These are phyloP conservation scores for Bimuria novae-zelandiae DNA, from an alignment of 2,329 filamentous ascomycete genomes.

Conservation along the genomic window DNA sequence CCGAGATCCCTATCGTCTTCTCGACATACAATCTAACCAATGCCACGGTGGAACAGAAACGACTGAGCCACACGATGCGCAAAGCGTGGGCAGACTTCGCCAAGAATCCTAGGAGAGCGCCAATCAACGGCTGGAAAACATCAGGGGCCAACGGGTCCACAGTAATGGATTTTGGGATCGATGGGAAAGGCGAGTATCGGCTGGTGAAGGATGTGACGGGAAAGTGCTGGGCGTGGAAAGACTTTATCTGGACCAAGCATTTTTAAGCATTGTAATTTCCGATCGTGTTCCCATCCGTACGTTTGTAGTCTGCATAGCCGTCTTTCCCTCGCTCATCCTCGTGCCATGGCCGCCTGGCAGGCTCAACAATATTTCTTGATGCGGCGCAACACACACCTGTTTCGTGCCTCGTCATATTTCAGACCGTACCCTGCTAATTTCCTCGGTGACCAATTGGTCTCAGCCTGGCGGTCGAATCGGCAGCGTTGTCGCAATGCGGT, in stretches of 20 bases:
- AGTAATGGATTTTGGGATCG: conserved; percentile 11
- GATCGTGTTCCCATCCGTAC: too few relatives aligned
- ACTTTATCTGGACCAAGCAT: conserved; percentile 13
- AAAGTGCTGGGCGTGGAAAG: conserved; percentile 12
- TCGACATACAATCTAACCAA: conserved; percentile 22
- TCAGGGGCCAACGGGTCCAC: background rate
- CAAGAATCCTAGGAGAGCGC: conserved; percentile 17
- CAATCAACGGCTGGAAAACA: conserved; percentile 5
- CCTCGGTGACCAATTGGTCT: too few relatives aligned
- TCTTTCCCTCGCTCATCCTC: too few relatives aligned
- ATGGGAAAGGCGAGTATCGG: background rate
- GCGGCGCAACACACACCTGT: too few relatives aligned
- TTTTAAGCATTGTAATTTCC: too few relatives aligned
- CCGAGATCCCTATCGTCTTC: conserved; percentile 28
- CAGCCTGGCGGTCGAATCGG: too few relatives aligned
- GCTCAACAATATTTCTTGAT: too few relatives aligned
- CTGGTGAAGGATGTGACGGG: conserved; percentile 6
- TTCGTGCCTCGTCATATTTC: too few relatives aligned
- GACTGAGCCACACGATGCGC: conserved; percentile 27
- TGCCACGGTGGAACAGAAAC: conserved; percentile 20
- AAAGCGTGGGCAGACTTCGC: conserved; percentile 30
- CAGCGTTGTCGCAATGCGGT: too few relatives aligned
- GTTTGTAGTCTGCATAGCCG: too few relatives aligned
- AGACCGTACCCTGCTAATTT: too few relatives aligned
- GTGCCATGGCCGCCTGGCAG: too few relatives aligned